A percentile compares a stretch with the other conserved stretches of the same genome.
These are phyloP conservation scores for Hordeum vulgare DNA, from an alignment of 176 grass and related monocot species.

Conservation along the genomic window DNA sequence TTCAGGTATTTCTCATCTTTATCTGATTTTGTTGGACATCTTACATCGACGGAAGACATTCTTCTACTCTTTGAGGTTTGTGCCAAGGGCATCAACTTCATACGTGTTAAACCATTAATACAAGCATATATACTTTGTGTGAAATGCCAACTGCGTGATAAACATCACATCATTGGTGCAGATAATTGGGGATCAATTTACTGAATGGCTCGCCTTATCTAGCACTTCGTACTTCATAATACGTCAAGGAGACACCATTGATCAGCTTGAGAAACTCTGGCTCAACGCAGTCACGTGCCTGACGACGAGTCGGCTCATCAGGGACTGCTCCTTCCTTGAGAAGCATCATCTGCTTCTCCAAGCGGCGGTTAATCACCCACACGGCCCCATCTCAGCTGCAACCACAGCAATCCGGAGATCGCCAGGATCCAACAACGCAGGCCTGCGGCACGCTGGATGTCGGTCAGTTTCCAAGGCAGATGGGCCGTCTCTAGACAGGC, in stretches of 20 bases:
- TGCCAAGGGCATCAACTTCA: not conserved
- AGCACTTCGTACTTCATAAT: conserved; percentile 4
- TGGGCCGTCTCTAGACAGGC: not conserved
- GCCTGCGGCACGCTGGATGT: not conserved
- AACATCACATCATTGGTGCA: conserved; percentile 16
- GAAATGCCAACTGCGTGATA: not conserved
- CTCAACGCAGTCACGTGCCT: conserved; percentile 30
- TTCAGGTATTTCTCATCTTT: conserved; percentile 45
- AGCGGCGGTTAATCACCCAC: conserved; percentile 33
- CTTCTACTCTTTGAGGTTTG: conserved; percentile 55
- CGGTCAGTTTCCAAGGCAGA: conserved; percentile 6
- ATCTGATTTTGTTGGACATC: conserved; percentile 20
- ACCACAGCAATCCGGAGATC: conserved; percentile 21
- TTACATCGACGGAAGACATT: conserved; percentile 28
- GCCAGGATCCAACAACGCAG: not conserved
- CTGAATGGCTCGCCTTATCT: conserved; percentile 40
- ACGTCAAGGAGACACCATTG: conserved; percentile 30
- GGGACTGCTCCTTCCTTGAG: conserved; percentile 26
- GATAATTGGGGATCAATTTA: conserved; percentile 49
- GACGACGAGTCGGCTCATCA: conserved; percentile 33
- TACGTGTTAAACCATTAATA: not conserved
- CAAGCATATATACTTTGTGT: not conserved
- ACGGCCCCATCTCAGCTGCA: conserved; percentile 40
- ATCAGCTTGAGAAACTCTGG: conserved; percentile 47
- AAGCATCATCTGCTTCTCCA: conserved; percentile 36